Evolutionary conservation across 495 filamentous ascomycete genomes (phyloP).

Genomic region (Pseudoneurospora amorphoporcata): DNA sequence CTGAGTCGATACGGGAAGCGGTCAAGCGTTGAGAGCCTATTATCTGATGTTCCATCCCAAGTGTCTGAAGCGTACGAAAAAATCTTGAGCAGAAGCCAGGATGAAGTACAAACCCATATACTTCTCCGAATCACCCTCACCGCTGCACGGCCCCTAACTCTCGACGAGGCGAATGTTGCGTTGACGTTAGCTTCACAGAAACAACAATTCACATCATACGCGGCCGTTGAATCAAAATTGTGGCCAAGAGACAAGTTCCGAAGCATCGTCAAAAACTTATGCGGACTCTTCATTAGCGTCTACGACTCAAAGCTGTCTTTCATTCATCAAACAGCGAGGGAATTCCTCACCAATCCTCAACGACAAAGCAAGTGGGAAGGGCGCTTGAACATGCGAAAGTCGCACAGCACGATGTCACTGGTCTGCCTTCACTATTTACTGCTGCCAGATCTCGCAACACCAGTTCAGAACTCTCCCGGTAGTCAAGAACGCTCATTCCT

Average conservation of each 20-base stretch:
- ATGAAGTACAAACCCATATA: constrained; percentile 5
- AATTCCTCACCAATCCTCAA: constrained; percentile 23
- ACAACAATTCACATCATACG: neutral
- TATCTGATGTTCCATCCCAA: constrained; percentile 18
- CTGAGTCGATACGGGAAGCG: constrained; percentile 7
- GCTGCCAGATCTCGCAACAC: constrained; percentile 1
- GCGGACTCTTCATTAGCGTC: constrained; percentile 29
- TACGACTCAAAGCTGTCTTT: constrained; percentile 25
- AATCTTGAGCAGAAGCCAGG: constrained; percentile 9
- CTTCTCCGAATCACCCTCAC: constrained; percentile 21
- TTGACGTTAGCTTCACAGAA: constrained; percentile 7
- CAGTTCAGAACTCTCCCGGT: neutral
- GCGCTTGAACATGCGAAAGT: constrained; percentile 2
- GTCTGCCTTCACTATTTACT: constrained; percentile 11
- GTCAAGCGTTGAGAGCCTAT: constrained; percentile 11
- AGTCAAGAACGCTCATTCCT: constrained; percentile 4
- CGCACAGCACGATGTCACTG: constrained; percentile 8
- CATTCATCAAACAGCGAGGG: constrained; percentile 35
- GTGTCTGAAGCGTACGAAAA: constrained; percentile 28
- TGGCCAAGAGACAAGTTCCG: constrained; percentile 12
- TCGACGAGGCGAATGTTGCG: constrained; percentile 15
- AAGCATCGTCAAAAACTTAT: constrained; percentile 19
- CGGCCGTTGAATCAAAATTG: neutral
- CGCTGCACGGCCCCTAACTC: constrained; percentile 18
- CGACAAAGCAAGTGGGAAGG: constrained; percentile 8